phyloP scores from a whole-genome alignment of 148 eudicot genomes.

The Camellia japonica region DNA sequence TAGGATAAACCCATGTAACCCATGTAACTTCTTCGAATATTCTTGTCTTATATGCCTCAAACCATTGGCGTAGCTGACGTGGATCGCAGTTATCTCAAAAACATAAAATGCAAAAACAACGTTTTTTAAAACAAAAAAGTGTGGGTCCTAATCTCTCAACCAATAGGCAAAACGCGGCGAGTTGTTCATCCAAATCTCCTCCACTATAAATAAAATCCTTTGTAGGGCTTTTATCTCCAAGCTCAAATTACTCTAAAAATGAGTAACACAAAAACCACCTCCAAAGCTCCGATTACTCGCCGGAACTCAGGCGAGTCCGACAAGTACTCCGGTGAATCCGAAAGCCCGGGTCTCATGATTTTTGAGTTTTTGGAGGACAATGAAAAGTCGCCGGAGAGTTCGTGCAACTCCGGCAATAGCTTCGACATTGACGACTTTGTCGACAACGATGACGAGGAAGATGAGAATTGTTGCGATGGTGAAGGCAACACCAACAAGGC shows the following conservation, averaged over 20 bases:
- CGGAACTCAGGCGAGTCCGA: conserved; percentile 1
- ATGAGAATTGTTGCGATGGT: conserved; percentile 10
- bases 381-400: conserved; percentile 11
- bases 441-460: conserved; percentile 2
- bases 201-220: too few relatives aligned
- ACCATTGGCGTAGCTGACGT: conserved; percentile 16
- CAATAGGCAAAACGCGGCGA: neutral
- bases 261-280: neutral
- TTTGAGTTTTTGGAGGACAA: conserved; percentile 25
- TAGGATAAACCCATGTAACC: too few relatives aligned
- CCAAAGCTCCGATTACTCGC: neutral
- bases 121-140: too few relatives aligned
- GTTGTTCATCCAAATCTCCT: neutral
- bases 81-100: conserved; percentile 2
- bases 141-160: too few relatives aligned
- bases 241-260: neutral
- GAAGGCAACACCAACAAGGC: conserved; percentile 17
- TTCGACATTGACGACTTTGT: neutral
- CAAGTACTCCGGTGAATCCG: neutral
- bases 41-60: neutral
- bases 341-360: conserved; percentile 20
- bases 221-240: too few relatives aligned
- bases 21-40: neutral
- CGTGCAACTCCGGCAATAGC: conserved; percentile 9
- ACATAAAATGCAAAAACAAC: neutral